Evolutionary conservation across 148 eudicot species (phyloP), one percentile per base, ranked within the genome.

Genomic region (Nepenthes mirabilis): DNA sequence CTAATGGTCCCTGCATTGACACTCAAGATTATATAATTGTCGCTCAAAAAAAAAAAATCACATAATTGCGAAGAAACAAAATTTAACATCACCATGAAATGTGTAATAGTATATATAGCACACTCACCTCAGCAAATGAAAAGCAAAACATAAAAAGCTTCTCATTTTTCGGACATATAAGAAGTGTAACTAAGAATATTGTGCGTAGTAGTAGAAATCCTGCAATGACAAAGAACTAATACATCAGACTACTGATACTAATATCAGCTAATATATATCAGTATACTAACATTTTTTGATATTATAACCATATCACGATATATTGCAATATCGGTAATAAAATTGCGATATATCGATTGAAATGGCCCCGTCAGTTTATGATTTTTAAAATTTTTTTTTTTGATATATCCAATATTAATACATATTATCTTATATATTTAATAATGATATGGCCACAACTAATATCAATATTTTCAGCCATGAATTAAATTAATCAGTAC

Each of bases 191-290:
- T 77, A 93, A 79, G 78, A 84, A 86, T 68, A 93, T 86, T 23
- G 97, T 89, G 99, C 99, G 73, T 93, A 89, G 75, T 93, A 89
- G 83, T 97, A 93, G 65, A 93, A 93, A 54, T 93, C 99, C 99
- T 93, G 90, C 76, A 73, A 55, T 53, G 7, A 53, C 33, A 32
- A 32, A 53, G 56, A 53, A 53, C 33, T 53, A 53, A 8, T 53
- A 1, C 14, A 32, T 53, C 33, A 32, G 0, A 13, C 11, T 6
- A 45, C 11, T 23, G 23, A 23, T 23, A 23, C 23, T 23, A 23
- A 23, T 23, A 23, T 23, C 23, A 0, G 23, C 0, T 23, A 23
- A 23, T 23, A 23, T 23, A 23, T 23, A 23, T 23, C 23, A 23
- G 23, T 23, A 23, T 23, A 23, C 23, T 0, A 23, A 23, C 0